A percentile compares a stretch with the other conserved stretches of the same genome.
These are phyloP conservation scores for Pseudopyricularia javanii DNA, from an alignment of 2,329 filamentous ascomycete species.

Conservation along the genomic window DNA sequence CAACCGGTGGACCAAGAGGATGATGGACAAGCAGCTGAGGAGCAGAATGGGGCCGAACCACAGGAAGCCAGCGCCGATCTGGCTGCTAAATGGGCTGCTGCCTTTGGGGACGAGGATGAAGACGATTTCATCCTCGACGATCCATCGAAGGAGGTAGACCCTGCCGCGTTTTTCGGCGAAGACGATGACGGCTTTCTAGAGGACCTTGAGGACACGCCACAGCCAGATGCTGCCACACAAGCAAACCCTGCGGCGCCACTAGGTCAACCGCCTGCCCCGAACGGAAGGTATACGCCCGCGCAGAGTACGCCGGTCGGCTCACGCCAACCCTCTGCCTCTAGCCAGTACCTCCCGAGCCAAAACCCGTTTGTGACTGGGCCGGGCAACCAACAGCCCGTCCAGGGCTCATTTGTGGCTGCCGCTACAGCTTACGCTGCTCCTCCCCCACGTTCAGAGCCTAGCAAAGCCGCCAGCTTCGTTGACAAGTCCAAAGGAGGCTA, in stretches of 20 bases:
- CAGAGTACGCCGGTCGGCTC: neutral
- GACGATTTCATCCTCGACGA: slow-evolving; percentile 52
- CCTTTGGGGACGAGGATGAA: slow-evolving; percentile 63
- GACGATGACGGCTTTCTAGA: slow-evolving; percentile 81
- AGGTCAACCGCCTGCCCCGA: slow-evolving; percentile 1
- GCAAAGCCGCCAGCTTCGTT: slow-evolving; percentile 69
- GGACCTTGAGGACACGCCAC: slow-evolving; percentile 36
- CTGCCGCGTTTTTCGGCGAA: slow-evolving; percentile 59
- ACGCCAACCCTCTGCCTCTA: neutral
- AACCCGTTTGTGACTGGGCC: neutral
- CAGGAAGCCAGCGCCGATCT: slow-evolving; percentile 43
- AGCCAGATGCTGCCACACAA: neutral
- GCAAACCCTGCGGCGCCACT: neutral
- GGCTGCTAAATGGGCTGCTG: slow-evolving; percentile 72
- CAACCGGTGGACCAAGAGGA: neutral
- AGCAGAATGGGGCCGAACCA: slow-evolving; percentile 8
- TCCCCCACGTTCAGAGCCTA: slow-evolving; percentile 27
- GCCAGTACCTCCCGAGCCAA: neutral
- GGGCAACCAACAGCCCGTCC: neutral
- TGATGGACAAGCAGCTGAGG: neutral
- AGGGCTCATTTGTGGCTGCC: slow-evolving; percentile 1
- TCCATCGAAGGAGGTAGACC: slow-evolving; percentile 40
- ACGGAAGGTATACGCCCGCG: slow-evolving; percentile 1
- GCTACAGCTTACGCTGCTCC: slow-evolving; percentile 5
- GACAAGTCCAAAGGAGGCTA: slow-evolving; percentile 89